Conservation (phyloP, 371 early-diverging fungal species). For the Blakeslea trispora region DNA sequence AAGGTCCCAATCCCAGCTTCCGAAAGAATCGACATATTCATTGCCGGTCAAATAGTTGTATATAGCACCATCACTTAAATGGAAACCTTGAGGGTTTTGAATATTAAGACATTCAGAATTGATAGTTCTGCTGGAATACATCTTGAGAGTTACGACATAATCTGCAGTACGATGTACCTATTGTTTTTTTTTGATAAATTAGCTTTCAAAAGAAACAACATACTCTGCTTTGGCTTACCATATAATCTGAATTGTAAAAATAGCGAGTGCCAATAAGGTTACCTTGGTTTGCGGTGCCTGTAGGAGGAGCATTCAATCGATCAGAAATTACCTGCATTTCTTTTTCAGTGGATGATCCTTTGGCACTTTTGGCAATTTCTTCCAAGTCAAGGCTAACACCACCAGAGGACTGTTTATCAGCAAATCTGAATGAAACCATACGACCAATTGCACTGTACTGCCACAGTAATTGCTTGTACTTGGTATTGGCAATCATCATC, state of each 20-base stretch:
- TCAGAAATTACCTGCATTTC: slow-evolving; percentile 11
- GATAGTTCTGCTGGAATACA: slow-evolving; percentile 37
- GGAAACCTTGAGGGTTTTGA: slow-evolving; percentile 32
- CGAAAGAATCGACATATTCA: slow-evolving; percentile 36
- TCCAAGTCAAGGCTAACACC: slow-evolving; percentile 27
- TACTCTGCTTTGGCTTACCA: slow-evolving; percentile 15
- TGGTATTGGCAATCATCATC: slow-evolving; percentile 34
- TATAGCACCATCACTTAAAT: slow-evolving; percentile 35
- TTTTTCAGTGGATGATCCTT: slow-evolving; percentile 18
- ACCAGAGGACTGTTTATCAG: slow-evolving; percentile 25
- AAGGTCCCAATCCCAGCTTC: slow-evolving; percentile 34
- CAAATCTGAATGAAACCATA: slow-evolving; percentile 30
- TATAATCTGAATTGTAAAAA: slow-evolving; percentile 37
- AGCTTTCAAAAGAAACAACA: too few relatives aligned
- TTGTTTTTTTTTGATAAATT: too few relatives aligned
- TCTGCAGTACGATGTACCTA: slow-evolving; percentile 32
- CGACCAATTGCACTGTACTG: slow-evolving; percentile 38
- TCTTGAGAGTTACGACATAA: slow-evolving; percentile 36
- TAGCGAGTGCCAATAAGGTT: slow-evolving; percentile 30
- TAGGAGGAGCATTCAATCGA: slow-evolving; percentile 13
- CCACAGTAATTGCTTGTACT: slow-evolving; percentile 23
- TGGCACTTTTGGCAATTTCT: slow-evolving; percentile 14
- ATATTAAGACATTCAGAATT: slow-evolving; percentile 37
- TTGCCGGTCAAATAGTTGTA: slow-evolving; percentile 34
- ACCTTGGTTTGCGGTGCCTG: slow-evolving; percentile 33